phyloP scores from a whole-genome alignment of 208 protist species.

The Crithidia brevicula region DNA sequence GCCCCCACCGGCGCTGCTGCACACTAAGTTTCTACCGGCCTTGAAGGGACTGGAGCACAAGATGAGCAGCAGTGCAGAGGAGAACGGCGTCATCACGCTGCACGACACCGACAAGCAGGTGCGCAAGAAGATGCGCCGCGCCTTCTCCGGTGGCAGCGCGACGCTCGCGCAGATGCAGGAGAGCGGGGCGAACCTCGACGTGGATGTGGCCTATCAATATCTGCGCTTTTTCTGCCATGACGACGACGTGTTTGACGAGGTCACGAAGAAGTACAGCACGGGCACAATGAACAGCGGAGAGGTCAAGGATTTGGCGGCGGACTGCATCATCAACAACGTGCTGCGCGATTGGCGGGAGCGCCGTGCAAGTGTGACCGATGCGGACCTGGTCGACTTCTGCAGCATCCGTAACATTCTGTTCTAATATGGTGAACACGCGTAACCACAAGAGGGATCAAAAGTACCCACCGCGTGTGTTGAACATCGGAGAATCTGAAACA shows the following conservation, averaged over 20 bases:
- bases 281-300: conserved; percentile 80
- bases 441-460: no score
- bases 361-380: conserved; percentile 72
- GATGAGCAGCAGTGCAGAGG: conserved; percentile 95
- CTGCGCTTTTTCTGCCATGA: conserved; percentile 97
- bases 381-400: conserved; percentile 66
- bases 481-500: no score
- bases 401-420: conserved; percentile 81
- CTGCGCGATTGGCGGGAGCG: conserved; percentile 67
- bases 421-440: no score
- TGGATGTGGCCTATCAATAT: conserved; percentile 97
- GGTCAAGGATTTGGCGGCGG: conserved; percentile 80
- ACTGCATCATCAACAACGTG: conserved; percentile 68
- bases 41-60: conserved; percentile 96
- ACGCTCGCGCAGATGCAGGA: conserved; percentile 96
- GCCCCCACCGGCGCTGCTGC: conserved; percentile 95
- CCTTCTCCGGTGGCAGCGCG: conserved; percentile 96
- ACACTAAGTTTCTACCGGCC: conserved; percentile 98
- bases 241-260: conserved; percentile 91
- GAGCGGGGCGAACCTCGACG: conserved; percentile 92
- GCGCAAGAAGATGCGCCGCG: conserved; percentile 95
- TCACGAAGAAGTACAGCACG: conserved; percentile 64
- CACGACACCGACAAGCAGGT: conserved; percentile 96
- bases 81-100: conserved; percentile 95
- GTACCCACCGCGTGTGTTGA: no score